Evolutionary conservation across 331 rosid species (phyloP), one percentile per base, ranked within the genome.

Genomic region (Dryas integrifolia): DNA sequence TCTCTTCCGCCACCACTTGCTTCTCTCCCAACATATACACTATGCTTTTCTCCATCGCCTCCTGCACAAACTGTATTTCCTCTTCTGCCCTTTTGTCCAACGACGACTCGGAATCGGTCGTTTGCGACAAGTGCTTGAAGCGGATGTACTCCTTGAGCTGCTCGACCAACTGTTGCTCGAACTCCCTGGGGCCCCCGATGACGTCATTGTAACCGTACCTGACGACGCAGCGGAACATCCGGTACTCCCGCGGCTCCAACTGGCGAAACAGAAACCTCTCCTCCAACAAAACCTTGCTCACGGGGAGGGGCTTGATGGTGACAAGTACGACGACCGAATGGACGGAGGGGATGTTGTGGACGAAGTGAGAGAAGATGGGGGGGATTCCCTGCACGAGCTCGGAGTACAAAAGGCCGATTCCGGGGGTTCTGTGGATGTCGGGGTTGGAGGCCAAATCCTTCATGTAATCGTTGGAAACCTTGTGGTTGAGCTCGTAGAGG

Each of bases 21-120:
- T 90, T 81, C 75, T 88, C 91, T 6, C 90, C 92, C 39, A 90
- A 40, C 73, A 90, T 72, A 77, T 92, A 86, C 9, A 92, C 92
- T 38, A 87, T 86, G 1, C 95, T 85, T 3, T 80, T 88, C 65
- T 90, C 82, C 86, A 60, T 72, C 0, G 88, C 93, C 43, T 67
- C 83, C 44, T 90, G 88, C 7, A 90, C 67, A 40, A 87, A 87
- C 14, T 66, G 71, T 1, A 79, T 74, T 81, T 88, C 96, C 43
- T 86, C 92, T 3, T 92, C 87, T 0, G 48, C 67, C 35, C 35
- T 30, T 30, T 30, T 30, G 2, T 30, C 35, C 35, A 30, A 30
- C 35, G 35, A 30, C 35, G 35, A 30, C 35, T 30, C 35, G 2
- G 35, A 30, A 30, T 30, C 35, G 0, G 35, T 30, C 35, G 35